Evolutionary conservation across 2,329 filamentous ascomycete genomes (phyloP), one percentile per base, ranked within the genome.

Genomic region (Pseudogymnoascus sp.): DNA sequence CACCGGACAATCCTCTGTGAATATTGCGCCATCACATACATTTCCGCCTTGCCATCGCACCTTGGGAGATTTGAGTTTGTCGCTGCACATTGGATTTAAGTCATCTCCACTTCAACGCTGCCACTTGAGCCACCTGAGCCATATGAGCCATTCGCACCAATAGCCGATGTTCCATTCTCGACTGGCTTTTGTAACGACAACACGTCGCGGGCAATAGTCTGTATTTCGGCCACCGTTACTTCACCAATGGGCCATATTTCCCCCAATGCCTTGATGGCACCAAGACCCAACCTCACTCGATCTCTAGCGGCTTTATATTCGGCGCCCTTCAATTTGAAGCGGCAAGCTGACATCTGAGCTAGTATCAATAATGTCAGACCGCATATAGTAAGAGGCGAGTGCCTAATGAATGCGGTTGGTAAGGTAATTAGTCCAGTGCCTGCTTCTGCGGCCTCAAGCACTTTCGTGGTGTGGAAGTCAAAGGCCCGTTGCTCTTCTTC

Each of bases 401-500:
- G 59, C 6, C 23, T 40, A 9, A 33, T 61, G n/a, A 61, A 61
- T 23, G 59, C 4, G 19, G 17, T 40, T 23, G 59, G 59, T 23
- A 61, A 40, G n/a, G 59, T 61, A 38, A 61, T 28, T 13, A 61
- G 59, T 6, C 26, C 59, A 28, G 36, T 36, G 13, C 33, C 33
- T 23, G 59, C 59, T 38, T 61, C 36, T 36, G 59, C 59, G 3
- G 59, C 59, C 26, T 61, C 59, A 11, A 61, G 59, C 2, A 40
- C 36, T 61, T 61, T 61, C 8, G 59, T 40, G 10, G 59, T 61
- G 19, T 61, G 59, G 33, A 61, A 36, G 33, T 36, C 59, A 28
- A 38, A 40, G 28, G 33, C 15, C 17, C 59, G 59, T 33, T 61
- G 59, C 15, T 40, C 19, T 7, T 23, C 59, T 10, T 36, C n/a